Conservation (phyloP, 2,329 filamentous ascomycete genomes). For the Pestalotiopsis sp. region DNA sequence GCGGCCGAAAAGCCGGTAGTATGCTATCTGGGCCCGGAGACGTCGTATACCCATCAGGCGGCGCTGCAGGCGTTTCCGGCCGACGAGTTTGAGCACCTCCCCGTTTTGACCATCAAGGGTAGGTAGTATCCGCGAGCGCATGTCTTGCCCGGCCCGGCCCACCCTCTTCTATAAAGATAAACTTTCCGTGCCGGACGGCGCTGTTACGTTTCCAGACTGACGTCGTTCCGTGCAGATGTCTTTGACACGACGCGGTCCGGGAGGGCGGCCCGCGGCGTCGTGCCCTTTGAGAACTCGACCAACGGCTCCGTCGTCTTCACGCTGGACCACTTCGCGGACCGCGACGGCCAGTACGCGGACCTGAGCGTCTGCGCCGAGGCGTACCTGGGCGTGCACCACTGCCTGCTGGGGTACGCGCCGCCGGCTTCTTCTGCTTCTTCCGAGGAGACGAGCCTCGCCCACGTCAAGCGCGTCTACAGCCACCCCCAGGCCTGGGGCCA, state of each 20-base stretch:
- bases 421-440: neutral
- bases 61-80: constrained; percentile 50
- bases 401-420: constrained; percentile 64
- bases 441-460: constrained; percentile 44
- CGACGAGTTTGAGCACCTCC: constrained; percentile 48
- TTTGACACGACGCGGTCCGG: constrained; percentile 77
- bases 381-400: constrained; percentile 89
- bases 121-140: constrained; percentile 10
- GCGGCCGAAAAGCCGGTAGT: constrained; percentile 41
- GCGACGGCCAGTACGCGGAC: constrained; percentile 63
- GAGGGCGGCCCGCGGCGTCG: constrained; percentile 71
- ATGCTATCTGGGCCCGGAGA: constrained; percentile 51
- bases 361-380: constrained; percentile 80
- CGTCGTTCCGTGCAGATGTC: constrained; percentile 59
- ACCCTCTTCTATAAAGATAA: neutral
- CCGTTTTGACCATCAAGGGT: constrained; percentile 55
- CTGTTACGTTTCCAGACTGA: too few relatives aligned
- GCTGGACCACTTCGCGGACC: constrained; percentile 84
- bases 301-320: constrained; percentile 92
- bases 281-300: constrained; percentile 95
- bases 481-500: constrained; percentile 97
- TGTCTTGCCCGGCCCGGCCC: neutral
- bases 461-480: constrained; percentile 80
- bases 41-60: constrained; percentile 55
- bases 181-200: too few relatives aligned